Percentiles rank a stretch among this genome's conserved stretches.
Conservation (phyloP, 129 eudicot species). For the Lactuca saligna region DNA sequence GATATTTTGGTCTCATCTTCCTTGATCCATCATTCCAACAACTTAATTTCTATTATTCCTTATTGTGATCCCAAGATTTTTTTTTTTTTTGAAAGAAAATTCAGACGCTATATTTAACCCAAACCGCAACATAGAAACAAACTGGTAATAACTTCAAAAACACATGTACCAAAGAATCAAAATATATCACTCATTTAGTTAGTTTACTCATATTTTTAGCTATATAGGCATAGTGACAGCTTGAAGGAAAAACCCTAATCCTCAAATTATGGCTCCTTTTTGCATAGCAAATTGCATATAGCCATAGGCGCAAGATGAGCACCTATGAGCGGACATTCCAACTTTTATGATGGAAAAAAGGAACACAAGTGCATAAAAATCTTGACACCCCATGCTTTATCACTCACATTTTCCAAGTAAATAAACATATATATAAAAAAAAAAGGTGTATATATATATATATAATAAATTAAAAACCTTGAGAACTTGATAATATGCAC, state of each 20-base stretch:
- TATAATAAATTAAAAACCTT: no score
- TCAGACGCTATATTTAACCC: not conserved
- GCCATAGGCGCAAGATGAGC: conserved; percentile 15
- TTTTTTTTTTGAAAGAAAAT: not conserved
- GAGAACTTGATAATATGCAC: no score
- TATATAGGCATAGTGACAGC: not conserved
- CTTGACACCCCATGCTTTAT: conserved; percentile 5
- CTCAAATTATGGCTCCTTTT: conserved; percentile 21
- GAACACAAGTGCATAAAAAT: conserved; percentile 11
- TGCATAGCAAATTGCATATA: conserved; percentile 14
- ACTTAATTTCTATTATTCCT: not conserved
- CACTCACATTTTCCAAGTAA: conserved; percentile 14
- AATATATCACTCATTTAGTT: not conserved
- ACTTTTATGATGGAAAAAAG: conserved; percentile 21
- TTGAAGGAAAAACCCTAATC: conserved; percentile 6
- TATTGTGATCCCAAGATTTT: not conserved
- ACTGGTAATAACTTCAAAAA: not conserved
- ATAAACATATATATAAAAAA: not conserved
- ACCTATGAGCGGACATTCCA: conserved; percentile 18
- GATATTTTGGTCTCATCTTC: not conserved
- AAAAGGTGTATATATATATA: no score
- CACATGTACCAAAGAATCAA: not conserved
- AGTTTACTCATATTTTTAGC: no score
- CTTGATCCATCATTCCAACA: not conserved
- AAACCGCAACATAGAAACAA: not conserved